These are phyloP conservation scores for Entomortierella parvispora DNA, from an alignment of 192 early-diverging fungal species.

Conservation along the genomic window DNA sequence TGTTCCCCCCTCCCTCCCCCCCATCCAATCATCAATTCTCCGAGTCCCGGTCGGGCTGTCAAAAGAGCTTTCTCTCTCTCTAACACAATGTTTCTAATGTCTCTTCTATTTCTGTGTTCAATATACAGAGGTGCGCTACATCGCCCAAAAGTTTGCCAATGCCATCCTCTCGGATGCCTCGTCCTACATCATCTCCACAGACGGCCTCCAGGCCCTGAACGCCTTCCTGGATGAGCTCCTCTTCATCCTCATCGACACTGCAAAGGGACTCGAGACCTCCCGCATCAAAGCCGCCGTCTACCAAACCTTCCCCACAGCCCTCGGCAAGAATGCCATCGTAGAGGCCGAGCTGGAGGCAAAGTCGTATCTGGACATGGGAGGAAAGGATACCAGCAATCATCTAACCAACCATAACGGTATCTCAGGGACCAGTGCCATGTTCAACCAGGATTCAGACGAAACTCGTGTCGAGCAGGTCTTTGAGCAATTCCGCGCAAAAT, in stretches of 20 bases:
- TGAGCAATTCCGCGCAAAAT: conserved; percentile 62
- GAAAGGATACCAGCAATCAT: conserved; percentile 52
- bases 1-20: no score
- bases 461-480: conserved; percentile 51
- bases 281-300: conserved; percentile 61
- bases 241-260: conserved; percentile 56
- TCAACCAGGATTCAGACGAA: conserved; percentile 49
- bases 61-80: neutral
- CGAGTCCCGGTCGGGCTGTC: neutral
- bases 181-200: conserved; percentile 64
- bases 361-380: conserved; percentile 62
- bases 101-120: neutral
- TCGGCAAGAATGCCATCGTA: conserved; percentile 69
- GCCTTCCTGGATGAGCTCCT: conserved; percentile 68
- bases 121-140: conserved; percentile 61
- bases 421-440: conserved; percentile 37
- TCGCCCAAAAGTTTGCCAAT: conserved; percentile 69
- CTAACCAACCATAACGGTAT: conserved; percentile 30
- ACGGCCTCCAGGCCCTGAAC: conserved; percentile 65
- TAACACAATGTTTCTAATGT: no score
- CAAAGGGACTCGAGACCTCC: conserved; percentile 58
- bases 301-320: conserved; percentile 58
- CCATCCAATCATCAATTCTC: neutral
- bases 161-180: conserved; percentile 67
- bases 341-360: conserved; percentile 71